Evolutionary conservation across 2,329 filamentous ascomycete species (phyloP), one percentile per base, ranked within the genome.

Genomic region (Ceratocystiopsis minuta): DNA sequence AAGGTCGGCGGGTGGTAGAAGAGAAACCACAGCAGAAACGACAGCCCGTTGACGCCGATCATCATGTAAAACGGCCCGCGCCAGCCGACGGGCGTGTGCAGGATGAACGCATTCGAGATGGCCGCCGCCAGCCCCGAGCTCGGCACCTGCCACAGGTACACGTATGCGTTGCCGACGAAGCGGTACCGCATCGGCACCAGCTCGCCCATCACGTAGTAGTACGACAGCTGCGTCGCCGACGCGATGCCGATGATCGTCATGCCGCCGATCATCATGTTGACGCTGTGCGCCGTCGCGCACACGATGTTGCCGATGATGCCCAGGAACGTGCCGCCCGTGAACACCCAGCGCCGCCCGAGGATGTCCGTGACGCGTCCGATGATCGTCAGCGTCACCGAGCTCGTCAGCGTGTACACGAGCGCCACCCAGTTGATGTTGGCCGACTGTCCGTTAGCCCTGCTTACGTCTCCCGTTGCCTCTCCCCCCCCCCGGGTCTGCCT

Each of bases 111-210:
- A 16, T 52, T 48, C 3, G 52, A 49, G 16, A 57, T 50, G 28
- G 52, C 51, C 12, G 54, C 53, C 2, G 51, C 53, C 20, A 55
- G 45, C n/a, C 49, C 52, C 14, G 50, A 52, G 38, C 51, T 48
- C n/a, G 53, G 56, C 42, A 57, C 50, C 14, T 52, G 53, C 28
- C 54, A 52, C 36, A 56, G 38, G 46, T 58, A 61, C 20, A 58
- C 52, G 39, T 53, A 51, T 11, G 53, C 50, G 39, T 55, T 55
- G 20, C 53, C 55, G 11, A 51, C 37, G 36, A 56, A 53, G 31
- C 60, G 58, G 20, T 54, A 47, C 47, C 57, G 57, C 49, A 59
- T 61, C 12, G 58, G 57, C 7, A 61, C 57, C 16, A 62, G 51
- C 48, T 63, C 60, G 14, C 51, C 54, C 43, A 60, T 50, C 28